Evolutionary conservation across 2,329 filamentous ascomycete genomes (phyloP).

Genomic region (Claviceps capensis): DNA sequence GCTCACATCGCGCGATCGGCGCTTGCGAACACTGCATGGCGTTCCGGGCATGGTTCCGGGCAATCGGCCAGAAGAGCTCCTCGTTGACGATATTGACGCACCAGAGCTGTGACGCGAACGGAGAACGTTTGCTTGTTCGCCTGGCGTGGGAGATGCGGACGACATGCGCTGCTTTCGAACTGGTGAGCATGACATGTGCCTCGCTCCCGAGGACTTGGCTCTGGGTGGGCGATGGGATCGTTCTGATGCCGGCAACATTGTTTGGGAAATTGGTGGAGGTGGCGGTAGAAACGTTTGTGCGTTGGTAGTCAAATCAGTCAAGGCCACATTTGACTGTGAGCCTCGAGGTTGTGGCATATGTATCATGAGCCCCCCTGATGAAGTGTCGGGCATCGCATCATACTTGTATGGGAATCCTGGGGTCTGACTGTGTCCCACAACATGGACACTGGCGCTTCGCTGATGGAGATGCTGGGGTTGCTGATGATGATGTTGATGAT

Average conservation of each 20-base stretch:
- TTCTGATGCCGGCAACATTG: conserved; percentile 15
- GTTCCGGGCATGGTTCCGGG: conserved; percentile 24
- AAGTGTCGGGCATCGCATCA: conserved; percentile 17
- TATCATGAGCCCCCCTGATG: conserved; percentile 33
- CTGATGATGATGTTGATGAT: neutral
- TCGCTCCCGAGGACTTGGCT: conserved; percentile 40
- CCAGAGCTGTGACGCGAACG: conserved; percentile 26
- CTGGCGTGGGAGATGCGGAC: conserved; percentile 27
- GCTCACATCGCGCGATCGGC: conserved; percentile 23
- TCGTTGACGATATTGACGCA: conserved; percentile 20
- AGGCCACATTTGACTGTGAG: conserved; percentile 21
- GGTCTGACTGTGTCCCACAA: conserved; percentile 27
- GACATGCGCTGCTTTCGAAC: conserved; percentile 29
- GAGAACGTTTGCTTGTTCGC: conserved; percentile 11
- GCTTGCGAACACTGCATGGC: conserved; percentile 25
- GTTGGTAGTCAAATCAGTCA: conserved; percentile 20
- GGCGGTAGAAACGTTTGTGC: conserved; percentile 23
- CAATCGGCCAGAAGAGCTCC: conserved; percentile 22
- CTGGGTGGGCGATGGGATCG: conserved; percentile 33
- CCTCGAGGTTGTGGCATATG: conserved; percentile 36
- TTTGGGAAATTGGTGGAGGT: conserved; percentile 14
- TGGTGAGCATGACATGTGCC: conserved; percentile 28
- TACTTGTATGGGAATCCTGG: conserved; percentile 28
- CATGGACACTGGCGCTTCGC: conserved; percentile 23
- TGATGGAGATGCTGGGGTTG: neutral